Evolutionary conservation across 2,329 filamentous ascomycete genomes (phyloP).

Genomic region (Pestalotiopsis sp.): DNA sequence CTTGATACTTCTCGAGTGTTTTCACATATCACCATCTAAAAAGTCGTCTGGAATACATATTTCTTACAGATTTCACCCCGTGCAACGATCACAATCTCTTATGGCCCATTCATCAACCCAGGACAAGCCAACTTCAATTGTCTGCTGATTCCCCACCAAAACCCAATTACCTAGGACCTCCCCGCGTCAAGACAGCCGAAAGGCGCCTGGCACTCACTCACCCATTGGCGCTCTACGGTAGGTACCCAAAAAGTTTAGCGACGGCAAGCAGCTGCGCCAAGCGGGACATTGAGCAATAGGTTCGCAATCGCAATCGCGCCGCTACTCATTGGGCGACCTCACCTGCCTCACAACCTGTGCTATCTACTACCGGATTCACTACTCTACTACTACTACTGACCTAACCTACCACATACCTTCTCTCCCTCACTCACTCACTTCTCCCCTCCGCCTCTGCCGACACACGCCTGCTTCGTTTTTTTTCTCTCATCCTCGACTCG

Average conservation of each 20-base stretch:
- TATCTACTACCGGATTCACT: not conserved
- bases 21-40: too few species aligned
- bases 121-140: not conserved
- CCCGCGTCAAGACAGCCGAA: not conserved
- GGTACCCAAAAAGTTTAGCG: conserved; percentile 5
- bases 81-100: not conserved
- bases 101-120: not conserved
- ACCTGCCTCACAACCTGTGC: not conserved
- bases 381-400: not conserved
- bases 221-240: not conserved
- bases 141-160: conserved; percentile 5
- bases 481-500: not conserved
- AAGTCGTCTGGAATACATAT: too few species aligned
- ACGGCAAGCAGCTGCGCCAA: not conserved
- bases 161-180: not conserved
- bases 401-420: not conserved
- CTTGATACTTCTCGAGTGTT: too few species aligned
- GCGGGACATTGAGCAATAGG: not conserved
- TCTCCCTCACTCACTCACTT: not conserved
- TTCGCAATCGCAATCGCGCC: not conserved
- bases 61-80: too few species aligned
- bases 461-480: not conserved
- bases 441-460: not conserved
- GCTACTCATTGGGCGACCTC: not conserved
- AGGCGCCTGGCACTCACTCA: not conserved